phyloP scores from a whole-genome alignment of 2,329 filamentous ascomycete species.

The Pseudogymnoascus sp. region DNA sequence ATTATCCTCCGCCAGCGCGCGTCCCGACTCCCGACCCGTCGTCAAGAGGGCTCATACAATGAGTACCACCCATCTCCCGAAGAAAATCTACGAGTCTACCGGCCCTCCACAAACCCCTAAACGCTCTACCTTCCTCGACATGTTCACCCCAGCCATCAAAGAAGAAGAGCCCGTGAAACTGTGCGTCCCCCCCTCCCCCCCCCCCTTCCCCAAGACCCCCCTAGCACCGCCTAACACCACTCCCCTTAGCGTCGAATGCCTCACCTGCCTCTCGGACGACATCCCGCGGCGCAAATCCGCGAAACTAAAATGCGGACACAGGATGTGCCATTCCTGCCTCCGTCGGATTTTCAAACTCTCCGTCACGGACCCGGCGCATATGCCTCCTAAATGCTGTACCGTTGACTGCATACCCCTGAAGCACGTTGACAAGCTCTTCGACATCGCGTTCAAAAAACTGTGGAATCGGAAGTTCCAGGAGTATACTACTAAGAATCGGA shows the following conservation, averaged over 20 bases:
- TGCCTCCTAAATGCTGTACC: slow-evolving; percentile 79
- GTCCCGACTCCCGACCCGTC: neutral
- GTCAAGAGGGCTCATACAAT: neutral
- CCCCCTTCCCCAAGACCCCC: slow-evolving; percentile 26
- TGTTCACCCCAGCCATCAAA: neutral
- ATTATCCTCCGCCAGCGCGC: neutral
- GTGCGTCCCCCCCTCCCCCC: neutral
- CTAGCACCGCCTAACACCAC: neutral
- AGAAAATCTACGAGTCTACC: neutral
- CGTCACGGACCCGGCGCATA: slow-evolving; percentile 65
- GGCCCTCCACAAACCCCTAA: neutral
- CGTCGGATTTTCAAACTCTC: slow-evolving; percentile 67
- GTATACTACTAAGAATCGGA: slow-evolving; percentile 61
- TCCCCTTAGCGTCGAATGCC: slow-evolving; percentile 53
- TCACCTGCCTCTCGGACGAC: slow-evolving; percentile 62
- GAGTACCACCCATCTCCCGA: neutral
- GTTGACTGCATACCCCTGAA: slow-evolving; percentile 63
- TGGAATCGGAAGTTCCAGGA: slow-evolving; percentile 80
- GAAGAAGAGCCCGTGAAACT: neutral
- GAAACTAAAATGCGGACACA: slow-evolving; percentile 68
- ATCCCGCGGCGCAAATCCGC: slow-evolving; percentile 53
- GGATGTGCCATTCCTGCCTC: slow-evolving; percentile 72
- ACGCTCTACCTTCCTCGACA: neutral
- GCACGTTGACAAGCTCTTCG: slow-evolving; percentile 68
- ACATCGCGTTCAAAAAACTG: slow-evolving; percentile 60